phyloP scores from a whole-genome alignment of 1,139 yeast species.

The Kluyveromyces marxianus region DNA sequence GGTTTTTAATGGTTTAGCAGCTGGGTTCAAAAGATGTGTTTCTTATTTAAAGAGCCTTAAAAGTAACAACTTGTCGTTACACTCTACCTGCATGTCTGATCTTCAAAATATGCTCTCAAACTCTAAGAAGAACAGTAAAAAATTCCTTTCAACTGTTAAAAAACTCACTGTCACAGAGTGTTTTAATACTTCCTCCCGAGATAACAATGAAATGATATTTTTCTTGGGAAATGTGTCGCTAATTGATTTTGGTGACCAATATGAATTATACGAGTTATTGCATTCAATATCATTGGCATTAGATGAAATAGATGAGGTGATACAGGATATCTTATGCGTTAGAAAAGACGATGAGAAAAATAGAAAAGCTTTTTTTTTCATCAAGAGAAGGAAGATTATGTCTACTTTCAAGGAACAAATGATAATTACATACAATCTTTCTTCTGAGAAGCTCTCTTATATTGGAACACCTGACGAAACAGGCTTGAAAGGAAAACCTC shows the following conservation, averaged over 20 bases:
- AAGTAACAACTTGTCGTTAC: conserved; percentile 18
- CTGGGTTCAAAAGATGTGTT: conserved; percentile 55
- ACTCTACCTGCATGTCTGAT: conserved; percentile 16
- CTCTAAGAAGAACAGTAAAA: conserved; percentile 15
- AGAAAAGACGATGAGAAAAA: conserved; percentile 1
- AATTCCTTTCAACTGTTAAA: conserved; percentile 14
- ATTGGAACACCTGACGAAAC: conserved; percentile 12
- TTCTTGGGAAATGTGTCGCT: conserved; percentile 18
- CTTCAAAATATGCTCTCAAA: conserved; percentile 12
- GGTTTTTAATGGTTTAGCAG: conserved; percentile 55
- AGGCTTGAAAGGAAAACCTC: conserved; percentile 7
- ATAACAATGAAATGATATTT: conserved; percentile 14
- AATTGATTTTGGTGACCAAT: conserved; percentile 16
- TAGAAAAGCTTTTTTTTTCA: neutral
- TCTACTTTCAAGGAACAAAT: conserved; percentile 7
- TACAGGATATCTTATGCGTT: conserved; percentile 14
- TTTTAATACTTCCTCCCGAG: conserved; percentile 1
- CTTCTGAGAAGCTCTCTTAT: conserved; percentile 8
- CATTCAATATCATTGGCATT: conserved; percentile 17
- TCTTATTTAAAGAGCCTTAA: conserved; percentile 32
- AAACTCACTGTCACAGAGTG: conserved; percentile 14
- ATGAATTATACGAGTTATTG: conserved; percentile 16
- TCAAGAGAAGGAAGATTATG: conserved; percentile 6
- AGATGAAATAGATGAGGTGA: conserved; percentile 22
- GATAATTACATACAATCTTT: conserved; percentile 7